Evolutionary conservation across 176 grass and related monocot species (phyloP), one percentile per base, ranked within the genome.

Genomic region (Cocos nucifera): DNA sequence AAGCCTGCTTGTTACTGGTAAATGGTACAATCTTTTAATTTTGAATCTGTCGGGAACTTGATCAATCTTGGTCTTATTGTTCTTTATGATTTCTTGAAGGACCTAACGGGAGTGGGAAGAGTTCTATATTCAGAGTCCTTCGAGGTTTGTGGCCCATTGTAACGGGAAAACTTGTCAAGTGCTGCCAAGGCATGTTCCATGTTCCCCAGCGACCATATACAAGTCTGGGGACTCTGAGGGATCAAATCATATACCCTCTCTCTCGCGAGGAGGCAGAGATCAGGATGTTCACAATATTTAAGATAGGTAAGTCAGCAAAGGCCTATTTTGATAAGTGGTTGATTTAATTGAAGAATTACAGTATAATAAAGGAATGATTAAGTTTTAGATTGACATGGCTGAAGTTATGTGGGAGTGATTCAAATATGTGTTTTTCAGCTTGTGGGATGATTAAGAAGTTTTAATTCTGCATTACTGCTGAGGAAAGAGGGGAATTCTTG

Each of bases 201-300:
- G 84, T 98, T 61, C 93, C 93, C 59, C 93, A 98, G 72, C 78
- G 81, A 35, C 93, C 87, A 77, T 97, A 97, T 88, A 98, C 93
- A 62, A 80, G 93, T 78, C 21, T 98, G 20, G 87, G 93, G 67
- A 97, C 93, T 53, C 73, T 97, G 56, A 73, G 93, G 26, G 93
- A 97, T 70, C 93, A 97, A 57, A 80, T 97, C 66, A 97, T 91
- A 75, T 97, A 97, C 73, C 93, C 87, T 68, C 70, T 97, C 16
- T 97, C 87, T 50, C 78, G 76, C 51, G 81, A 97, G 65, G 87
- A 91, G 35, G 87, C 87, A 19, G 84, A 80, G 62, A 60, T 61
- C 15, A 86, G 70, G 62, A 69, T 97, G 62, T 58, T 69, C 66
- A 75, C 80, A 18, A 59, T 85, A 69, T 57, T 62, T 22, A 74